A percentile compares a stretch with the other conserved stretches of the same genome.
These are phyloP conservation scores for Camellia lanceoleosa DNA, from an alignment of 148 eudicot genomes.

Conservation along the genomic window DNA sequence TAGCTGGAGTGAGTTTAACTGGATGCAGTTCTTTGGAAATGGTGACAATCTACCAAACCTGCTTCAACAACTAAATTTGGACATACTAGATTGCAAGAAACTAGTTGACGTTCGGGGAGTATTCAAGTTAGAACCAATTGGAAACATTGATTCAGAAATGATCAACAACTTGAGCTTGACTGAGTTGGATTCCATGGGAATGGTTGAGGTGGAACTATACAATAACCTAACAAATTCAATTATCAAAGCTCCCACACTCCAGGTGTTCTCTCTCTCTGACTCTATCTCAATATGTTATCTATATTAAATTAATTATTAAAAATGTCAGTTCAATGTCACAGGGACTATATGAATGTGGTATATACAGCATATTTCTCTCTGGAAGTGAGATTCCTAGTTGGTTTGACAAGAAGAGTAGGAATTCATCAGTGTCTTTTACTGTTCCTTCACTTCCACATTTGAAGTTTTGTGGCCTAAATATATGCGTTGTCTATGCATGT, in stretches of 20 bases:
- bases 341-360: not conserved
- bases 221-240: not conserved
- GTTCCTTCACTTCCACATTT: not conserved
- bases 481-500: not conserved
- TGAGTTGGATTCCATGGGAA: too few relatives aligned
- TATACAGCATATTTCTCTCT: not conserved
- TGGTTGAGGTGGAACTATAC: too few relatives aligned
- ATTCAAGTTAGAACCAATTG: not conserved
- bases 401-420: not conserved
- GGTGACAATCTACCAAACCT: not conserved
- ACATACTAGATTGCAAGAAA: not conserved
- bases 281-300: not conserved
- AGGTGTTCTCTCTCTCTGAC: not conserved
- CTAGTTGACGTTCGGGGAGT: slow-evolving; percentile 3
- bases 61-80: too few relatives aligned
- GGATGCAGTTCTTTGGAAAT: not conserved
- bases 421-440: not conserved
- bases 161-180: slow-evolving; percentile 2
- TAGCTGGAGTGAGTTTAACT: not conserved
- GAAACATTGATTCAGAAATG: slow-evolving; percentile 4
- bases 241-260: not conserved
- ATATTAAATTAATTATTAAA: too few relatives aligned
- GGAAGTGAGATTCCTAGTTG: not conserved
- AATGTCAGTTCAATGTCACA: not conserved
- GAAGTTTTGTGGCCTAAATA: not conserved